Percentiles rank a stretch among this genome's conserved stretches.
Evolutionary conservation across 2,329 filamentous ascomycete genomes (phyloP).

Genomic region (Penicillium brevicompactum): DNA sequence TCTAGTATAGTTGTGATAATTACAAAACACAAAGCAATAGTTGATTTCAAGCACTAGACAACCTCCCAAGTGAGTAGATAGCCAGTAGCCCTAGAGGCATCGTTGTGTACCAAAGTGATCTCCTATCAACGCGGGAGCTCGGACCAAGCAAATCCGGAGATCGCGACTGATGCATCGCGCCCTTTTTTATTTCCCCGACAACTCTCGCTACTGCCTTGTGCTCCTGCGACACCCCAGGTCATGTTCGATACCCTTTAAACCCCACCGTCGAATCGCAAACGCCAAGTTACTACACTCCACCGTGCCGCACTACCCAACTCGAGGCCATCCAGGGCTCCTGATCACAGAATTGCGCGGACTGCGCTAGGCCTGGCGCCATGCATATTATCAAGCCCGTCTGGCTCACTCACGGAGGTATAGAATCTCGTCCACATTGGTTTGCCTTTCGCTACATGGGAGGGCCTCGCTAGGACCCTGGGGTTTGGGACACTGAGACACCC

Average conservation of each 20-base stretch:
- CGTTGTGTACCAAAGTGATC: neutral
- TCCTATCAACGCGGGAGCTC: constrained; percentile 31
- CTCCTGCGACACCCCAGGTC: constrained; percentile 22
- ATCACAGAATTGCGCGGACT: constrained; percentile 5
- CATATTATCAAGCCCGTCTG: constrained; percentile 92
- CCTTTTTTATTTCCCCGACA: constrained; percentile 16
- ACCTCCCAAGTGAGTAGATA: too few species aligned
- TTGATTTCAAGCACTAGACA: too few species aligned
- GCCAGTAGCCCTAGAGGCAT: neutral
- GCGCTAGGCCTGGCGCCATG: constrained; percentile 52
- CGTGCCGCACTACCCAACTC: neutral
- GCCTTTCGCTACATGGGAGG: neutral
- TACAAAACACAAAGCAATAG: too few species aligned
- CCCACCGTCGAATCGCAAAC: too few species aligned
- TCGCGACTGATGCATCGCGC: constrained; percentile 40
- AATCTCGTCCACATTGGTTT: constrained; percentile 2
- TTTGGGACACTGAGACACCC: neutral
- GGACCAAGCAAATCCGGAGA: constrained; percentile 38
- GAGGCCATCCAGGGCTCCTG: neutral
- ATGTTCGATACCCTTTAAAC: constrained; percentile 29
- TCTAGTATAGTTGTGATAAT: too few species aligned
- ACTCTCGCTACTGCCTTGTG: neutral
- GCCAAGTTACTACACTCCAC: neutral
- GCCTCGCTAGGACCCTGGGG: neutral
- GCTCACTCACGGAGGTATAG: constrained; percentile 84